Evolutionary conservation across 257 asterid species (phyloP), one percentile per base, ranked within the genome.

Genomic region (Salvia rosmarinus): DNA sequence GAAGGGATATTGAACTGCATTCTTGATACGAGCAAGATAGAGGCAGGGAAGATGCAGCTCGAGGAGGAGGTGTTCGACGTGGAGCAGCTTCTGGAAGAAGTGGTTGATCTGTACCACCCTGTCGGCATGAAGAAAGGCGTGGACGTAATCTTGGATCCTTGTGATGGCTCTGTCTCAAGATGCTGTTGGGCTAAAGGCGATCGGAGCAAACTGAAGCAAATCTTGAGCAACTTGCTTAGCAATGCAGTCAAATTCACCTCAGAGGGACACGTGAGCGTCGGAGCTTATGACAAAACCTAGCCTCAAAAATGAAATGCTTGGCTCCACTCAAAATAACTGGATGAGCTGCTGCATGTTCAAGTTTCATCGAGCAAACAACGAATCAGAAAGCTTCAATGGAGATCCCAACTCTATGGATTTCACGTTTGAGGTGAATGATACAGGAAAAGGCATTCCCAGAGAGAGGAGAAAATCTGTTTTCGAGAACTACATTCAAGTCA

Each of bases 191-290:
- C 30, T 19, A 87, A 40, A 76, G 98, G 96, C 12, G 98, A 93
- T 28, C 52, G 83, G 1, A 82, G 85, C 9, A 91, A 86, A 40
- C 79, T 90, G 7, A 88, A 86, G 40, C 97, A 88, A 77, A 83
- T 93, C 17, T 50, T 93, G 73, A 71, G 78, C 78, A 89, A 90
- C 82, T 74, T 93, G 64, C 40, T 89, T 68, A 89, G 86, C 46
- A 93, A 90, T 71, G 97, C 98, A 5, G 87, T 86, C 50, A 90
- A 93, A 23, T 93, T 89, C 68, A 93, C 98, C 9, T 67, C 79
- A 14, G 85, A 83, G 4, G 98, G 97, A 6, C 81, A 87, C 9
- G 83, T 93, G n/a, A 34, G 76, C 5, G 89, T 89, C 61, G 81
- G 95, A 32, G 92, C 80, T 44, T 80, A 85, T 85, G 0, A 83